These are phyloP conservation scores for Apiotrichum sp. DNA, from an alignment of 1,284 basidiomycete species.

Conservation along the genomic window DNA sequence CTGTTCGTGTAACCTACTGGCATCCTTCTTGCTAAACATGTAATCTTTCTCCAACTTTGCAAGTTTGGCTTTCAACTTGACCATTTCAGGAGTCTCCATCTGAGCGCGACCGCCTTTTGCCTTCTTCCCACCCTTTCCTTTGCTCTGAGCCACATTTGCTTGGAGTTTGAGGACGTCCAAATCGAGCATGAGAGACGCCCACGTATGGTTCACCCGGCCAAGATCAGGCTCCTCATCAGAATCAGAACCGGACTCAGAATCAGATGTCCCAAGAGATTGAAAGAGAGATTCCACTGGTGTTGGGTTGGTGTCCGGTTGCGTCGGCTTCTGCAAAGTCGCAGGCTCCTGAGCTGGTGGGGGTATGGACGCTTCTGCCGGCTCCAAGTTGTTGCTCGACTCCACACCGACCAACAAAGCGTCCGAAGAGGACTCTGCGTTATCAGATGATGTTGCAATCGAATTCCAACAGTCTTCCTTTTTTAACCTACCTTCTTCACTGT, in stretches of 20 bases:
- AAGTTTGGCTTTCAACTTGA: constrained; percentile 55
- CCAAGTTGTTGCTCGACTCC: not conserved
- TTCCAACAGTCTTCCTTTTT: too few species aligned
- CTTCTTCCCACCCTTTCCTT: constrained; percentile 22
- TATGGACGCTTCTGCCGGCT: not conserved
- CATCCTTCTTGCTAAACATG: constrained; percentile 67
- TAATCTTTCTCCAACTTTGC: constrained; percentile 60
- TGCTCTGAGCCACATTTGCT: constrained; percentile 19
- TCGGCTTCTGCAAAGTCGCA: not conserved
- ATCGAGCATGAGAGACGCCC: constrained; percentile 54
- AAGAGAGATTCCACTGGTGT: constrained; percentile 21
- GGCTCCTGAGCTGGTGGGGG: not conserved
- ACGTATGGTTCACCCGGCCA: constrained; percentile 33
- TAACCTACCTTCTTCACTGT: not conserved
- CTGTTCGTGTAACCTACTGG: constrained; percentile 26
- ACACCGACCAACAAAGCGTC: constrained; percentile 3
- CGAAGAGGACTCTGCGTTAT: too few species aligned
- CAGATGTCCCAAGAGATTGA: constrained; percentile 18
- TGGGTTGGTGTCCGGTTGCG: too few species aligned
- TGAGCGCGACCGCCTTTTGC: constrained; percentile 27
- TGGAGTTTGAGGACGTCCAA: constrained; percentile 28
- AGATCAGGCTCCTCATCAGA: constrained; percentile 57
- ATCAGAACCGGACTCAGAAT: constrained; percentile 19
- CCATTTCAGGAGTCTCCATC: constrained; percentile 47
- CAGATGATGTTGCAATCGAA: too few species aligned